Conservation (phyloP, 129 eudicot species). For the Helianthus tuberosus region DNA sequence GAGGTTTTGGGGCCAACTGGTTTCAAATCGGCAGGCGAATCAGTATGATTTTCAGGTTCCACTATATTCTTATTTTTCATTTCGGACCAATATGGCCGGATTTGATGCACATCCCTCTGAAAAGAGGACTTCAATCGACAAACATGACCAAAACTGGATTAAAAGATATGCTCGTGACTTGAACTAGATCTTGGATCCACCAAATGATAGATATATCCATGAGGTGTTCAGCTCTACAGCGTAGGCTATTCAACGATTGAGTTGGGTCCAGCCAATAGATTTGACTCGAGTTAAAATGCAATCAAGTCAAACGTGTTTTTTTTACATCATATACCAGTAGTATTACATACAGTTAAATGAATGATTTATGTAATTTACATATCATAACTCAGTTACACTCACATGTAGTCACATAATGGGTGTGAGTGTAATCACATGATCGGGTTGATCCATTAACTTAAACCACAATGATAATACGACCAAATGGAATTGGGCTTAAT, state of each 20-base stretch:
- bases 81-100: too few relatives aligned
- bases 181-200: background rate
- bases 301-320: background rate
- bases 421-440: too few relatives aligned
- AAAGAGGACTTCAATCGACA: too few relatives aligned
- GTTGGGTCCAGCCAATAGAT: background rate
- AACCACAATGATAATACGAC: too few relatives aligned
- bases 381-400: too few relatives aligned
- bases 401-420: too few relatives aligned
- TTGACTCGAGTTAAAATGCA: background rate
- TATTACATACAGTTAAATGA: background rate
- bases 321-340: background rate
- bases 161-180: background rate
- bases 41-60: background rate
- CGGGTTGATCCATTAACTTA: too few relatives aligned
- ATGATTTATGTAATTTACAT: background rate
- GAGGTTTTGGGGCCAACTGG: too few relatives aligned
- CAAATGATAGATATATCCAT: background rate
- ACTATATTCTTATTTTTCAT: background rate
- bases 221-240: too few relatives aligned
- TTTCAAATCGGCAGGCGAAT: background rate
- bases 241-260: background rate
- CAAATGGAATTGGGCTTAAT: too few relatives aligned
- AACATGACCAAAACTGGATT: background rate
- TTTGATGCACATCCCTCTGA: too few relatives aligned